These are phyloP conservation scores for Voacanga thouarsii DNA, from an alignment of 257 asterid genomes.

Conservation along the genomic window DNA sequence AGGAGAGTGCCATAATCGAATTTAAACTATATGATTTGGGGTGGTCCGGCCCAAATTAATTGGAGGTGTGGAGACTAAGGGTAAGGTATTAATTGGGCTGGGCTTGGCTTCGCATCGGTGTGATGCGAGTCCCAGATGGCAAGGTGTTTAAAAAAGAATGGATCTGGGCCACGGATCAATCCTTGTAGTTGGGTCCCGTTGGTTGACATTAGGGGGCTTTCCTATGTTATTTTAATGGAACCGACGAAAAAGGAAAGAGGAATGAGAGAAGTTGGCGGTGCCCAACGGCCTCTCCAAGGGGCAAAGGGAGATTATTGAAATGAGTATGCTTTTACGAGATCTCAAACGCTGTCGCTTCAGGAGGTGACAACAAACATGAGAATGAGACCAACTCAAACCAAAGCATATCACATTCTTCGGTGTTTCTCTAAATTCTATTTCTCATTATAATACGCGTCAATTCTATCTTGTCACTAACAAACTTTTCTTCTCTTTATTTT, in stretches of 20 bases:
- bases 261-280: not conserved
- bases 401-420: not conserved
- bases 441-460: not conserved
- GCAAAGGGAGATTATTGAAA: not conserved
- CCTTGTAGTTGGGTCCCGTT: not conserved
- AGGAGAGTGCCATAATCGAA: too few relatives aligned
- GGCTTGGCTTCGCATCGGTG: too few relatives aligned
- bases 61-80: too few relatives aligned
- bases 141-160: not conserved
- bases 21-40: too few relatives aligned
- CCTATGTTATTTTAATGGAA: too few relatives aligned
- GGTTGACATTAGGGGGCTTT: too few relatives aligned
- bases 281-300: not conserved
- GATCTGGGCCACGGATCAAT: not conserved
- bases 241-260: not conserved
- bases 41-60: too few relatives aligned
- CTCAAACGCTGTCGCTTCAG: constrained; percentile 9
- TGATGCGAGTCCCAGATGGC: too few relatives aligned
- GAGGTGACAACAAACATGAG: not conserved
- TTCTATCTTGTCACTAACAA: not conserved
- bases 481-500: not conserved
- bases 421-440: not conserved
- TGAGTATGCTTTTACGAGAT: not conserved
- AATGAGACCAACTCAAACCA: not conserved
- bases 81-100: too few relatives aligned